Percentiles rank a stretch among this genome's conserved stretches.
Evolutionary conservation across 2,329 filamentous ascomycete species (phyloP).

Genomic region (Epichloe gansuensis): DNA sequence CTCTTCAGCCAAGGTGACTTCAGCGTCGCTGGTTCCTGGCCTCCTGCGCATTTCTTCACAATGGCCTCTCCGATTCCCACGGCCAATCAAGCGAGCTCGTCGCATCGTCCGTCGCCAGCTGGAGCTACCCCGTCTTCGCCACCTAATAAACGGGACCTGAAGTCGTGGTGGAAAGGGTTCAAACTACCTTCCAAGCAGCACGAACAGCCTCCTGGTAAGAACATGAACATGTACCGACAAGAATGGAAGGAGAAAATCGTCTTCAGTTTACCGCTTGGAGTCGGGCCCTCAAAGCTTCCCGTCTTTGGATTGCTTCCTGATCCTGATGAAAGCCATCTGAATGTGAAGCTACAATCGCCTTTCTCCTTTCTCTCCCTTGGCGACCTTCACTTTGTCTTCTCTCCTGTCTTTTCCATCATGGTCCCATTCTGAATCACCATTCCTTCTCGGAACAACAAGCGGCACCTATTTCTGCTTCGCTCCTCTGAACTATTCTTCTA

Average conservation of each 20-base stretch:
- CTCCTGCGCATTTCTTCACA: slow-evolving; percentile 5
- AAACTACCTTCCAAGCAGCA: slow-evolving; percentile 53
- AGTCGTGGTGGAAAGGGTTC: slow-evolving; percentile 97
- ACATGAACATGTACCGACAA: not conserved
- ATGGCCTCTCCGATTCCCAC: slow-evolving; percentile 26
- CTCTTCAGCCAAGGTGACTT: not conserved
- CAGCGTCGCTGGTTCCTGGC: not conserved
- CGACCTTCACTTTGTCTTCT: too few relatives aligned
- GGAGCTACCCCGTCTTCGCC: slow-evolving; percentile 46
- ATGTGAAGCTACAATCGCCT: too few relatives aligned
- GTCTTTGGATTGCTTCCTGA: too few relatives aligned
- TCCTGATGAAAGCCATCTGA: too few relatives aligned
- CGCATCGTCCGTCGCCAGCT: slow-evolving; percentile 13
- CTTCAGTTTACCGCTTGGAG: too few relatives aligned
- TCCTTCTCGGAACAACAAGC: not conserved
- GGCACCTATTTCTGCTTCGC: not conserved
- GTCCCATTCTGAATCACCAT: not conserved
- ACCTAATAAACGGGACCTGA: slow-evolving; percentile 74
- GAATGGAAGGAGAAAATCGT: not conserved
- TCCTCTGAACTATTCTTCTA: not conserved
- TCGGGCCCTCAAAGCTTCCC: not conserved
- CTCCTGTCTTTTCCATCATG: not conserved
- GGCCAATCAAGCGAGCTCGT: slow-evolving; percentile 19
- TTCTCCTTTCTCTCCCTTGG: too few relatives aligned
- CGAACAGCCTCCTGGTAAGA: slow-evolving; percentile 38